Evolutionary conservation across 2,329 filamentous ascomycete genomes (phyloP).

Genomic region (Hypoxylon sp.): DNA sequence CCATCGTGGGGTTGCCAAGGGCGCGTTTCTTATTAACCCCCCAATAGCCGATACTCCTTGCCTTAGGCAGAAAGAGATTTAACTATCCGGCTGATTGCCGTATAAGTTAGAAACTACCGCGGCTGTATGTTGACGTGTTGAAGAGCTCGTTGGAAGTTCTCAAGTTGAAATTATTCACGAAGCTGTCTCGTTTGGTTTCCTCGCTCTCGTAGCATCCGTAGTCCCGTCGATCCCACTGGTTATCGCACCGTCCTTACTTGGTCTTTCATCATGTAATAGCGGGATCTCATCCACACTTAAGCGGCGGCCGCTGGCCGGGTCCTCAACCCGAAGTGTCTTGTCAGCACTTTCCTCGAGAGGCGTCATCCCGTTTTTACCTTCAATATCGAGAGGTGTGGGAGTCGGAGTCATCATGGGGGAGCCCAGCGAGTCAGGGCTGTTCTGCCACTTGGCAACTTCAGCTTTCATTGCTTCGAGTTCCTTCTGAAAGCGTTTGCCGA

Average conservation of each 20-base stretch:
- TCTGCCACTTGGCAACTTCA: slow-evolving; percentile 91
- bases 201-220: slow-evolving; percentile 61
- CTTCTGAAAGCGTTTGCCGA: slow-evolving; percentile 95
- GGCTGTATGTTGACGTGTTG: no score
- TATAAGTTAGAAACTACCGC: background rate
- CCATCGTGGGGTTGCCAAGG: background rate
- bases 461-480: slow-evolving; percentile 89
- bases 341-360: slow-evolving; percentile 40
- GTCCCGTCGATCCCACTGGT: slow-evolving; percentile 60
- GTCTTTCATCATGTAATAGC: slow-evolving; percentile 62
- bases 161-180: slow-evolving; percentile 1
- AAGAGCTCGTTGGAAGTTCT: no score
- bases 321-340: slow-evolving; percentile 41
- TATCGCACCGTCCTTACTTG: slow-evolving; percentile 40
- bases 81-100: background rate
- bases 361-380: slow-evolving; percentile 37
- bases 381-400: slow-evolving; percentile 31
- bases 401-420: slow-evolving; percentile 56
- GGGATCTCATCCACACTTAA: slow-evolving; percentile 67
- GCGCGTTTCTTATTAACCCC: background rate
- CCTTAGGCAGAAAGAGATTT: background rate
- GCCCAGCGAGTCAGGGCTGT: slow-evolving; percentile 61
- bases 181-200: slow-evolving; percentile 53
- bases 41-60: background rate
- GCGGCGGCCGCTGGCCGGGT: slow-evolving; percentile 45